Evolutionary conservation across 306 rosid genomes (phyloP), one percentile per base, ranked within the genome.

Genomic region (Cucumis cinereus): DNA sequence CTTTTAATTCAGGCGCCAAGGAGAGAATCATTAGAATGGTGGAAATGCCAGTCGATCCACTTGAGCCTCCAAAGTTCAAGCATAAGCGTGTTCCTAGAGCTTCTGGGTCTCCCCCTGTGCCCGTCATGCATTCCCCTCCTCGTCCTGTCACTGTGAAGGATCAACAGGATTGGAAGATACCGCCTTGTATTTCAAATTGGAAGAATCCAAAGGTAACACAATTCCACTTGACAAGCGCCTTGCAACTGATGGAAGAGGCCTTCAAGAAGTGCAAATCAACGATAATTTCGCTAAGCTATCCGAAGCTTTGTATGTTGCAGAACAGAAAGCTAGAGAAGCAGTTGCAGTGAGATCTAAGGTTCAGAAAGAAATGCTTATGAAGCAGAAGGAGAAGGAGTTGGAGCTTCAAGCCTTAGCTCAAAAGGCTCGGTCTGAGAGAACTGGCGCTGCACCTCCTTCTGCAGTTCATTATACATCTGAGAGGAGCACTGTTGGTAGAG

Each of bases 111-210:
- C 98, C 97, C 23, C 96, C 96, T 8, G 92, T 93, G 49, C 98
- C 96, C 0, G 91, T 91, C 41, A 88, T 93, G 96, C 98, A 90
- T 78, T 93, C 97, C 5, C 97, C 96, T 55, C 98, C 97, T 0
- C 82, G 97, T 62, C 97, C 94, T 11, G 94, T 91, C 82, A 91
- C 96, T 1, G 91, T 91, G 77, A 93, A 91, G 79, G 98, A 93
- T 73, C 96, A 90, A 81, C 94, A 90, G 69, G 98, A 93, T 74
- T 93, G 97, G 98, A 91, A 93, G 80, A 91, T 91, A 38, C 98
- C 97, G 0, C 98, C 96, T 20, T 91, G 96, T 69, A 91, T 93
- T 59, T 93, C 97, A 14, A 90, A 87, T 82, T 93, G 97, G 98
- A 90, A 93, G 94, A 93, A 93, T 75, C 97, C 96, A 0, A 93